Percentiles rank a stretch among this genome's conserved stretches.
These are phyloP conservation scores for Rhodomyrtus tomentosa DNA, from an alignment of 345 rosid species.

Conservation along the genomic window DNA sequence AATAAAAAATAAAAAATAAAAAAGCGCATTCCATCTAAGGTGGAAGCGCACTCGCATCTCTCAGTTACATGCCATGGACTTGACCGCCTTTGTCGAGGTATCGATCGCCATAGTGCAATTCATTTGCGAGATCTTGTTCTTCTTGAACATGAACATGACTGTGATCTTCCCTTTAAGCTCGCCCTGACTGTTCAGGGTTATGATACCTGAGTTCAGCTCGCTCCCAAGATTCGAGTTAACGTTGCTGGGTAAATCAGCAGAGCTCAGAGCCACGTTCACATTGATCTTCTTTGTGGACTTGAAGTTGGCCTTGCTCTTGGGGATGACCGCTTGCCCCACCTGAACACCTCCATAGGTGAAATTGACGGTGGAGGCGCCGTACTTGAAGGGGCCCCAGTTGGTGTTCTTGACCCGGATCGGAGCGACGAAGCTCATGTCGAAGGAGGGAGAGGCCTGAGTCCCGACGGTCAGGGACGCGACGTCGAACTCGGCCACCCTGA, in stretches of 20 bases:
- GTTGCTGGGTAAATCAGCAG: not conserved
- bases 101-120: constrained; percentile 3
- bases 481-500: not conserved
- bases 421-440: not conserved
- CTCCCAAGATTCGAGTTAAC: not conserved
- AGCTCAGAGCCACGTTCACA: not conserved
- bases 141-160: constrained; percentile 1
- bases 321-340: not conserved
- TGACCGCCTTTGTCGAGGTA: not conserved
- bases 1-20: not conserved
- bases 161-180: constrained; percentile 1
- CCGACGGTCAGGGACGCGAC: not conserved
- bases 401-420: constrained; percentile 11
- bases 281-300: constrained; percentile 7
- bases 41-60: not conserved
- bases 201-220: not conserved
- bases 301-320: constrained; percentile 5
- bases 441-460: not conserved
- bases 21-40: not conserved
- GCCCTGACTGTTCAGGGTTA: not conserved
- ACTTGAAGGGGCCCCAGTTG: constrained; percentile 12
- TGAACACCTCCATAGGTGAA: not conserved
- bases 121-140: not conserved
- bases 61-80: not conserved
- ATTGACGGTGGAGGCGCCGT: not conserved